Evolutionary conservation across 177 flowering plant species (phyloP).

Genomic region (Tripterygium wilfordii): DNA sequence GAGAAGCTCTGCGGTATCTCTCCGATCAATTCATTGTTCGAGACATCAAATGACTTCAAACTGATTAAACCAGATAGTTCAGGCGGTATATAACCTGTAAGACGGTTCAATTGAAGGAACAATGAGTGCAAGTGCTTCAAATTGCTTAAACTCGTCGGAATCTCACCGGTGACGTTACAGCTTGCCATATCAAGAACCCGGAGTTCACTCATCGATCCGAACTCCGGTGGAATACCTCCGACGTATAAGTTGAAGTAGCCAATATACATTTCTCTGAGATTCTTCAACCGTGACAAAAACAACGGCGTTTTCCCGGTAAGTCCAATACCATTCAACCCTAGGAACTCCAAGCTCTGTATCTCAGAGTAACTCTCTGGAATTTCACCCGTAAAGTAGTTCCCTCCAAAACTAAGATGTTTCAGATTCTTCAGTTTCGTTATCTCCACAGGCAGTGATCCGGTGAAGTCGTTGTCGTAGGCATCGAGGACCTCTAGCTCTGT

Average conservation of each 20-base stretch:
- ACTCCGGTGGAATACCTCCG: slow-evolving; percentile 78
- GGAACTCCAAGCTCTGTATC: slow-evolving; percentile 44
- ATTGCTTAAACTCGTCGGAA: slow-evolving; percentile 55
- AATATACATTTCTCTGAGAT: slow-evolving; percentile 41
- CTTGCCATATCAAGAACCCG: slow-evolving; percentile 45
- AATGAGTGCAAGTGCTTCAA: slow-evolving; percentile 47
- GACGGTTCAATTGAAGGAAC: slow-evolving; percentile 61
- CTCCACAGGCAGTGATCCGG: slow-evolving; percentile 50
- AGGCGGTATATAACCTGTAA: slow-evolving; percentile 60
- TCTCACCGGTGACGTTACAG: slow-evolving; percentile 67
- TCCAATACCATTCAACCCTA: slow-evolving; percentile 56
- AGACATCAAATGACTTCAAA: slow-evolving; percentile 63
- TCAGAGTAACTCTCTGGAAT: slow-evolving; percentile 61
- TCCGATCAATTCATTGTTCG: slow-evolving; percentile 57
- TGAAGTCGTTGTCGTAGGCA: slow-evolving; percentile 63
- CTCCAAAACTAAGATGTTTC: slow-evolving; percentile 49
- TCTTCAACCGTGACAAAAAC: slow-evolving; percentile 35
- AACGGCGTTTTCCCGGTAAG: slow-evolving; percentile 56
- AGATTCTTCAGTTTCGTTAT: slow-evolving; percentile 34
- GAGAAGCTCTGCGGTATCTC: slow-evolving; percentile 65
- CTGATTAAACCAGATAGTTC: slow-evolving; percentile 49
- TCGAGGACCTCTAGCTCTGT: slow-evolving; percentile 53
- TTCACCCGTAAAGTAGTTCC: slow-evolving; percentile 68
- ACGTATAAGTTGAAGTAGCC: slow-evolving; percentile 57
- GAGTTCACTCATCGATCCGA: slow-evolving; percentile 46